phyloP scores from a whole-genome alignment of 176 grass and related monocot genomes.

The Coix lacrymajobi region DNA sequence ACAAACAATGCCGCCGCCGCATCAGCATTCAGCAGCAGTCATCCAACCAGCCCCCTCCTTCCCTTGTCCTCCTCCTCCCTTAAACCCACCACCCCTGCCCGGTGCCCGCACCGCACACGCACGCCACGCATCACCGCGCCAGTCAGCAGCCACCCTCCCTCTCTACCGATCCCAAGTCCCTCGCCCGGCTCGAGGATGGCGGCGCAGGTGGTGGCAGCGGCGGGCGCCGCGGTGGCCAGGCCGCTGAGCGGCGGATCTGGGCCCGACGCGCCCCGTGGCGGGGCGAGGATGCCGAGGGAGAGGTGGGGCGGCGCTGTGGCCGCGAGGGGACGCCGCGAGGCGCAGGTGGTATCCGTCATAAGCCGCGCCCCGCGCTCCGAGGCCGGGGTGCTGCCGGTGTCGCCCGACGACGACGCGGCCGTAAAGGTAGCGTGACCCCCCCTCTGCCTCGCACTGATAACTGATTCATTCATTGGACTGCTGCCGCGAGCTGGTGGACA shows the following conservation, averaged over 20 bases:
- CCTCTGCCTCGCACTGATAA: background rate
- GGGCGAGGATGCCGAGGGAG: constrained; percentile 41
- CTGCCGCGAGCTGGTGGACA: background rate
- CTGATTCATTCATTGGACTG: background rate
- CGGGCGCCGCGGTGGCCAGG: constrained; percentile 23
- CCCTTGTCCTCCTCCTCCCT: background rate
- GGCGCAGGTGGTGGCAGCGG: constrained; percentile 58
- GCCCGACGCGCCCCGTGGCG: background rate
- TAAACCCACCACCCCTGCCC: constrained; percentile 47
- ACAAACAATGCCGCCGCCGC: constrained; percentile 30
- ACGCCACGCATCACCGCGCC: background rate
- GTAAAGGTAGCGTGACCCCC: constrained; percentile 27
- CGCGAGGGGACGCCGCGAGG: constrained; percentile 32
- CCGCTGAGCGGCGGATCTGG: constrained; percentile 28
- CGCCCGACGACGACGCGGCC: constrained; percentile 50
- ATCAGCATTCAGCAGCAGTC: background rate
- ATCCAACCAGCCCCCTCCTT: background rate
- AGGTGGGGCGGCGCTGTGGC: constrained; percentile 15
- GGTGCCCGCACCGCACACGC: background rate
- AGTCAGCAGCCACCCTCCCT: background rate
- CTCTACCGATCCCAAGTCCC: background rate
- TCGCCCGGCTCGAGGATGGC: constrained; percentile 37
- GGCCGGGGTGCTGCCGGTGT: constrained; percentile 53
- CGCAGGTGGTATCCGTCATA: constrained; percentile 44
- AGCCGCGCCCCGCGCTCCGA: constrained; percentile 53